Base-by-base conservation (phyloP, 192 early-diverging fungal genomes). In the Gonapodya sp. region DNA sequence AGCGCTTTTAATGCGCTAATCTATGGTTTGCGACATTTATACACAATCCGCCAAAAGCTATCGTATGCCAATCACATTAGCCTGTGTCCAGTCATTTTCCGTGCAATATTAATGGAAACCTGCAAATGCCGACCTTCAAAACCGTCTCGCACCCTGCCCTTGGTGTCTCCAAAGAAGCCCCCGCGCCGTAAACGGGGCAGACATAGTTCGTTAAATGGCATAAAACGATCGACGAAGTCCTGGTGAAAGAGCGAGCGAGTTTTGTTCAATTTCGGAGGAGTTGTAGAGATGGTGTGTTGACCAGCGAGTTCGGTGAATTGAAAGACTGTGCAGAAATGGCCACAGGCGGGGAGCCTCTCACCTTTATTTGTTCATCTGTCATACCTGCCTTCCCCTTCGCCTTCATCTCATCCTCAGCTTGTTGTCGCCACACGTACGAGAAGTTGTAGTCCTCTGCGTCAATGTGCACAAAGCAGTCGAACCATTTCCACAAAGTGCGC, bases 211-310 rank as follows among this genome's bases (percentile, higher is more conserved):
- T 98, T 97, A 0, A 88, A 89, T 0, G 97, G 97, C 93, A 96
- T 94, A 83, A 94, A 98, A 31, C 92, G 87, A 35, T 93, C 86
- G 0, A 98, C 92, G 91, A 98, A 97, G 78, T 92, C 91, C 1
- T 86, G 46, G 8, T 16, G 8, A 24, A 64, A 64, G 46, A 24
- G 8, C 8, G 46, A 64, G n/a, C n/a, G n/a, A n/a, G n/a, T n/a
- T n/a, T n/a, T n/a, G n/a, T n/a, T n/a, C n/a, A n/a, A n/a, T n/a
- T n/a, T n/a, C n/a, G n/a, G n/a, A n/a, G n/a, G n/a, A n/a, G n/a
- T n/a, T n/a, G n/a, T n/a, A n/a, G n/a, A n/a, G n/a, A n/a, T n/a
- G n/a, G n/a, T n/a, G n/a, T n/a, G n/a, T n/a, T n/a, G n/a, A n/a
- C n/a, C n/a, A n/a, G n/a, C n/a, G n/a, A n/a, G n/a, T n/a, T n/a